Percentiles rank a stretch among this genome's conserved stretches.
Conservation (phyloP, 2,329 filamentous ascomycete species). For the Fusarium compactum region DNA sequence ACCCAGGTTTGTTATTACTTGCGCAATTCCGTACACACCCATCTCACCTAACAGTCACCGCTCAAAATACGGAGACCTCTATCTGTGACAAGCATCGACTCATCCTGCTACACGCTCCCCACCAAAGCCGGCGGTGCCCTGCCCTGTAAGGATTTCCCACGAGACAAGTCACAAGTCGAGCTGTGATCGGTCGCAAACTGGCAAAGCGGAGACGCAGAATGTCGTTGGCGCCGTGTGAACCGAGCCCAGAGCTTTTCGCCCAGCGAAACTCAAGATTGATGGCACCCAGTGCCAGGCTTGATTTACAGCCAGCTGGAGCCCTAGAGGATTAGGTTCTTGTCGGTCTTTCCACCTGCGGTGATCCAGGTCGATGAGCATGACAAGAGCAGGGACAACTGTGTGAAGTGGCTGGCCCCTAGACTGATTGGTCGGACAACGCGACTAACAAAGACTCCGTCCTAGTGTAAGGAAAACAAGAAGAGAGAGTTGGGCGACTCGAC, state of each 20-base stretch:
- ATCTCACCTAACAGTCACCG: constrained; percentile 34
- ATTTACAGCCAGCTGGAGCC: constrained; percentile 35
- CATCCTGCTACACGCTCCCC: constrained; percentile 23
- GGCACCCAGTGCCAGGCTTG: constrained; percentile 32
- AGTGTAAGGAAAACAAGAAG: constrained; percentile 39
- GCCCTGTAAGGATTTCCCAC: constrained; percentile 21
- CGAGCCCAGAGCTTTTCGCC: constrained; percentile 19
- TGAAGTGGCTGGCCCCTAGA: constrained; percentile 43
- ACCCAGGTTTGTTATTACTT: constrained; percentile 13
- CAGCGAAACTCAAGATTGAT: constrained; percentile 30
- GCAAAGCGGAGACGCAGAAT: constrained; percentile 38
- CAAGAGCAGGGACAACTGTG: constrained; percentile 36
- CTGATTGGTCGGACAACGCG: constrained; percentile 45
- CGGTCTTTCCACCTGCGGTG: constrained; percentile 23
- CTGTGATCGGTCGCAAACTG: constrained; percentile 32
- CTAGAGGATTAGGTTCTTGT: constrained; percentile 35
- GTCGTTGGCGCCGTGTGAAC: constrained; percentile 31
- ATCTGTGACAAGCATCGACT: constrained; percentile 24
- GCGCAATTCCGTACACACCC: constrained; percentile 23
- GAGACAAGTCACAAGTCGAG: constrained; percentile 11
- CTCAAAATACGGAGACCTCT: constrained; percentile 33
- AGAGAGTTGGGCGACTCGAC: constrained; percentile 44
- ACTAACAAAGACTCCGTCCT: constrained; percentile 46
- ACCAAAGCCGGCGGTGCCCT: constrained; percentile 31
- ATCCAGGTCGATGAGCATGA: constrained; percentile 42